These are phyloP conservation scores for Claviceps africana DNA, from an alignment of 2,329 filamentous ascomycete genomes.

Conservation along the genomic window DNA sequence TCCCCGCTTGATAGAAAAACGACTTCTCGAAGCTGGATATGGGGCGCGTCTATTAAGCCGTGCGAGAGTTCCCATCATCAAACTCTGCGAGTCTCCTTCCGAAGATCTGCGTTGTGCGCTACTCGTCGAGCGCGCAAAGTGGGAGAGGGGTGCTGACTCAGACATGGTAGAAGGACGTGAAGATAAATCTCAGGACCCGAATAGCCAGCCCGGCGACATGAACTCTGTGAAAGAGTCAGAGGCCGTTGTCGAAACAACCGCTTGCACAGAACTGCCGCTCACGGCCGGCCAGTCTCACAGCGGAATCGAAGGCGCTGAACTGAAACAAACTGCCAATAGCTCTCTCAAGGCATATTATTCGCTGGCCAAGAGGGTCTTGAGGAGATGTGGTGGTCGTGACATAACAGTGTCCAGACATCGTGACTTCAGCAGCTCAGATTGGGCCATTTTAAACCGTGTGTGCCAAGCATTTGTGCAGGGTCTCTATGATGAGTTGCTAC, in stretches of 20 bases:
- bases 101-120: constrained; percentile 46
- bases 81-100: constrained; percentile 62
- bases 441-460: constrained; percentile 35
- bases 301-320: constrained; percentile 13
- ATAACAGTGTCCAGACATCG: constrained; percentile 31
- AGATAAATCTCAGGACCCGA: constrained; percentile 14
- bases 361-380: constrained; percentile 34
- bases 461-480: constrained; percentile 41
- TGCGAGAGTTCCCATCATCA: constrained; percentile 77
- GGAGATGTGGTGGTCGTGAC: constrained; percentile 35
- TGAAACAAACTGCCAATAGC: constrained; percentile 29
- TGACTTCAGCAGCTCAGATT: constrained; percentile 30
- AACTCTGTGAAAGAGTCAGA: background rate
- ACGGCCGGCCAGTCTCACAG: constrained; percentile 1
- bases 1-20: constrained; percentile 62
- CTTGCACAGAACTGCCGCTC: constrained; percentile 3
- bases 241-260: constrained; percentile 4
- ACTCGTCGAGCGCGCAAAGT: constrained; percentile 51
- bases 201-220: constrained; percentile 8
- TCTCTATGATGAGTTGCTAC: constrained; percentile 32
- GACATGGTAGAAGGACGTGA: constrained; percentile 21
- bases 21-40: constrained; percentile 55
- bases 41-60: constrained; percentile 65
- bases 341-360: constrained; percentile 32
- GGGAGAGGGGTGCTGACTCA: constrained; percentile 45